phyloP scores from a whole-genome alignment of 2,329 filamentous ascomycete species.

The Calonectria fujianensis region DNA sequence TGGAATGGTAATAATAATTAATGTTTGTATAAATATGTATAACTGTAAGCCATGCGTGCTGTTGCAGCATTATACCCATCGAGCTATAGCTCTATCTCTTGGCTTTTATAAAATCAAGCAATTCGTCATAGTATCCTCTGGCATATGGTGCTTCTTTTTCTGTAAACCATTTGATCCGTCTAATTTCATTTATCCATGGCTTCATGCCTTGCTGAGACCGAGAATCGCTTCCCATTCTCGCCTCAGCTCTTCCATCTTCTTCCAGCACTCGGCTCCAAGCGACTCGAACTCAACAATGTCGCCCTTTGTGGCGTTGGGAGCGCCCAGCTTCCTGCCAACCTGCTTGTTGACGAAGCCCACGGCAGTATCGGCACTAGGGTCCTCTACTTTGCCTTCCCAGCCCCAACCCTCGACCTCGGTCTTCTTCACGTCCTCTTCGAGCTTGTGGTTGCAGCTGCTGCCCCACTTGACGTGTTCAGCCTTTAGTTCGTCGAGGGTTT shows the following conservation, averaged over 20 bases:
- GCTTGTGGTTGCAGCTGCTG: slow-evolving; percentile 77
- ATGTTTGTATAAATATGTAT: slow-evolving; percentile 34
- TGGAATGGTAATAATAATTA: slow-evolving; percentile 36
- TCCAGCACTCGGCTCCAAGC: slow-evolving; percentile 78
- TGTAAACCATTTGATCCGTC: neutral
- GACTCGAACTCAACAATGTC: slow-evolving; percentile 77
- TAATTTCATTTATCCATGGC: neutral
- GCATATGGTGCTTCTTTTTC: neutral
- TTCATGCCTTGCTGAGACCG: slow-evolving; percentile 44
- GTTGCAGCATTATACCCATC: slow-evolving; percentile 52
- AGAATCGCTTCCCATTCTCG: slow-evolving; percentile 75
- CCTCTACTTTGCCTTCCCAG: slow-evolving; percentile 75
- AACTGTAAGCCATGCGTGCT: slow-evolving; percentile 26
- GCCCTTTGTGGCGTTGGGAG: slow-evolving; percentile 76
- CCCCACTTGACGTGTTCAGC: slow-evolving; percentile 87
- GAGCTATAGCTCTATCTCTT: slow-evolving; percentile 35
- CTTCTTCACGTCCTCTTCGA: slow-evolving; percentile 78
- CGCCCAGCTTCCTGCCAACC: slow-evolving; percentile 76
- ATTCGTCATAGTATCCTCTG: neutral
- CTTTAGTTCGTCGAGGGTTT: slow-evolving; percentile 73
- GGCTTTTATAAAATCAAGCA: neutral
- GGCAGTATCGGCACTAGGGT: slow-evolving; percentile 66
- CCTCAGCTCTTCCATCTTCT: slow-evolving; percentile 82
- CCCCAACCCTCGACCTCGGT: slow-evolving; percentile 95
- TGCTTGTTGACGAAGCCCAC: slow-evolving; percentile 70